Evolutionary conservation across 1,284 basidiomycete genomes (phyloP).

Genomic region (Rhodotorula sp.): DNA sequence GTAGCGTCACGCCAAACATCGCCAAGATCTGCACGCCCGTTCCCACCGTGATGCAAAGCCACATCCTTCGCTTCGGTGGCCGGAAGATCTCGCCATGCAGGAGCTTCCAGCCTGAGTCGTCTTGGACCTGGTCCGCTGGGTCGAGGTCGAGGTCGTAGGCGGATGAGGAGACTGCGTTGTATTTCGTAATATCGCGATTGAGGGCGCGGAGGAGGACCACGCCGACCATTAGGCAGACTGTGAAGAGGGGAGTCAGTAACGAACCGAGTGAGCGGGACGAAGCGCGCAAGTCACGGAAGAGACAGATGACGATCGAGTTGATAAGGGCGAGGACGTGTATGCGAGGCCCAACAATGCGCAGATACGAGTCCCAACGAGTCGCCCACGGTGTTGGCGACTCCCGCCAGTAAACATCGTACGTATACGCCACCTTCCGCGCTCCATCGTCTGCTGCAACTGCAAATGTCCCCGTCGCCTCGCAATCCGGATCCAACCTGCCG

Average conservation of each 20-base stretch:
- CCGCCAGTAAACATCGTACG: conserved; percentile 84
- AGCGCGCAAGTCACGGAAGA: conserved; percentile 67
- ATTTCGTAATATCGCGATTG: conserved; percentile 88
- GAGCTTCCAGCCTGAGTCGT: conserved; percentile 98
- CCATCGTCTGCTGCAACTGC: conserved; percentile 60
- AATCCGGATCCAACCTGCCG: conserved; percentile 12
- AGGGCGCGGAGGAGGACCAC: conserved; percentile 86
- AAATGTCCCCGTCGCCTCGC: conserved; percentile 51
- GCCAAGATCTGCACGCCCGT: conserved; percentile 85
- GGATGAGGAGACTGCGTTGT: conserved; percentile 65
- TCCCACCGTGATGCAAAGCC: conserved; percentile 80
- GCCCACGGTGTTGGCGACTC: conserved; percentile 58
- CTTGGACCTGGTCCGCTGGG: conserved; percentile 54
- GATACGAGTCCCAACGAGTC: conserved; percentile 93
- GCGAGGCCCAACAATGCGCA: conserved; percentile 58
- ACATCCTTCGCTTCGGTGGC: conserved; percentile 70
- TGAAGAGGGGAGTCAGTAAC: background rate
- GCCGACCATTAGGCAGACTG: conserved; percentile 64
- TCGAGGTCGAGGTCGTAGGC: conserved; percentile 26
- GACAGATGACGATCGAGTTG: conserved; percentile 85
- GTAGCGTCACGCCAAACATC: conserved; percentile 85
- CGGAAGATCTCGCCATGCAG: conserved; percentile 96
- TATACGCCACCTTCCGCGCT: conserved; percentile 72
- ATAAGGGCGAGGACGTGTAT: conserved; percentile 81
- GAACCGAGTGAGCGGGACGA: background rate